Evolutionary conservation across 352 stramenopile species (phyloP), one percentile per base, ranked within the genome.

Genomic region (Phytopythium kandeliae): DNA sequence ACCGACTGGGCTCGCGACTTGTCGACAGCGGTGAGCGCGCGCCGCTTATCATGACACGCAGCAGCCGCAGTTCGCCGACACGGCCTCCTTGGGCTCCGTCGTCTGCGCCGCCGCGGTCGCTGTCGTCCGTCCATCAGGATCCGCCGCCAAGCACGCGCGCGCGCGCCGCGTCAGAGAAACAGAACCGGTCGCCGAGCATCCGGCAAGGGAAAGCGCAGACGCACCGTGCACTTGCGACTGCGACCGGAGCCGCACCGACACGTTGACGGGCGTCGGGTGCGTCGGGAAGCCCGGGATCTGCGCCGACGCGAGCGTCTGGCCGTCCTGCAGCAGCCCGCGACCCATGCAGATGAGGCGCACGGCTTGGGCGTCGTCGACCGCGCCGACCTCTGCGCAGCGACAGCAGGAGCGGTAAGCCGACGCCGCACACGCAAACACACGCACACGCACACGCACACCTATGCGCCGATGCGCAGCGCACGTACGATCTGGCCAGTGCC

Each of bases 341-440:
- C 93, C 93, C 93, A 98, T 98, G 56, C 93, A 98, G 58, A 98
- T 97, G 30, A 98, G 71, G 1, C 93, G 71, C 46, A 98, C 68
- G 55, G 71, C 71, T 57, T 81, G 87, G 48, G 63, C 47, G 51
- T 82, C 63, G 2, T 86, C 68, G 0, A 67, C 62, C 9, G 74
- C 64, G 16, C 67, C 36, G 45, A 91, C 63, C 37, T 60, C 80
- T 88, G 42, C 25, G 6, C 22, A 43, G 7, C 22, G 43, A 4
- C 17, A 43, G n/a, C 19, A 49, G n/a, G n/a, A n/a, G n/a, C n/a
- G n/a, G n/a, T n/a, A n/a, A n/a, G n/a, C n/a, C n/a, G n/a, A n/a
- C n/a, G n/a, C n/a, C n/a, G n/a, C n/a, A n/a, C n/a, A n/a, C n/a
- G n/a, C n/a, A n/a, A n/a, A n/a, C n/a, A n/a, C n/a, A n/a, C n/a